Conservation (phyloP, 768 basidiomycete genomes). For the Hygrophoropsis aurantiaca region DNA sequence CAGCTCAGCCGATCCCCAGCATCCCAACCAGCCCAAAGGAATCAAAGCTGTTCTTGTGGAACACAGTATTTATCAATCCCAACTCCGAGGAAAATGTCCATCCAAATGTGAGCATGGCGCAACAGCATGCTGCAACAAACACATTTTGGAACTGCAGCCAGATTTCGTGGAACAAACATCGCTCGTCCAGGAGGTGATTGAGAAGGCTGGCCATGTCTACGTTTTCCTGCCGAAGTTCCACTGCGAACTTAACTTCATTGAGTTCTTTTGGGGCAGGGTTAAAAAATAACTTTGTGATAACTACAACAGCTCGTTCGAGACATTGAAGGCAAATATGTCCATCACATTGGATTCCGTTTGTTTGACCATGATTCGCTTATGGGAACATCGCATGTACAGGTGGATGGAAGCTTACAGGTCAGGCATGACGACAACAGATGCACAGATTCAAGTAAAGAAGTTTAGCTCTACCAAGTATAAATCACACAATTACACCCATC, state of each 20-base stretch:
- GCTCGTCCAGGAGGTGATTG: slow-evolving; percentile 23
- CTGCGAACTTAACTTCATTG: slow-evolving; percentile 25
- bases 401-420: slow-evolving; percentile 18
- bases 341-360: slow-evolving; percentile 13
- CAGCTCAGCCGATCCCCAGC: slow-evolving; percentile 28
- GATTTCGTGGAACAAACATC: slow-evolving; percentile 27
- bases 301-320: slow-evolving; percentile 25
- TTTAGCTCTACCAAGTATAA: slow-evolving; percentile 14
- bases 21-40: slow-evolving; percentile 31
- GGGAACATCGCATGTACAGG: slow-evolving; percentile 13
- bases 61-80: slow-evolving; percentile 18
- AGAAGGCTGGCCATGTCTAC: slow-evolving; percentile 26
- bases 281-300: slow-evolving; percentile 22
- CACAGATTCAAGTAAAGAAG: slow-evolving; percentile 10
- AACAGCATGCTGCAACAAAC: slow-evolving; percentile 28
- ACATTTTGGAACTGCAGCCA: slow-evolving; percentile 22
- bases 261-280: slow-evolving; percentile 27
- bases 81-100: slow-evolving; percentile 4
- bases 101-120: neutral
- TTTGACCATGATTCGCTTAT: slow-evolving; percentile 9
- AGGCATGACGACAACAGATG: slow-evolving; percentile 11
- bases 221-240: slow-evolving; percentile 28
- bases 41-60: slow-evolving; percentile 30
- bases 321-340: slow-evolving; percentile 23
- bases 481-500: too few relatives aligned